Conservation (phyloP, 1,139 yeast genomes). For the Pichia sp. region DNA sequence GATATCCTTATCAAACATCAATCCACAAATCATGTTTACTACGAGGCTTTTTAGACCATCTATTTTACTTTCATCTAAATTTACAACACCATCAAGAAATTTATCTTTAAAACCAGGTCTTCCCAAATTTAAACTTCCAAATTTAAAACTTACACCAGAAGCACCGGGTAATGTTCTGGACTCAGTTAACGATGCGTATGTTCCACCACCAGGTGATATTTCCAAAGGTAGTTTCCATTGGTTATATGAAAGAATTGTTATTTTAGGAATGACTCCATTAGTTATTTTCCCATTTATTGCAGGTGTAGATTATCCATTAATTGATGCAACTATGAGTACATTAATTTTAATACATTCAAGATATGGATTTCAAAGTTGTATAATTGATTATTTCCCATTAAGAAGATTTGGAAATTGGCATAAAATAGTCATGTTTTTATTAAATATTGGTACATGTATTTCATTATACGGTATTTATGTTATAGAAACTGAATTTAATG, state of each 20-base stretch:
- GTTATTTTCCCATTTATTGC: slow-evolving; percentile 57
- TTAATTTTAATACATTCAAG: slow-evolving; percentile 56
- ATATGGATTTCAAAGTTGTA: slow-evolving; percentile 72
- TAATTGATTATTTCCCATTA: slow-evolving; percentile 68
- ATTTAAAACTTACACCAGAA: slow-evolving; percentile 15
- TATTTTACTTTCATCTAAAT: not conserved
- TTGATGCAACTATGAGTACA: slow-evolving; percentile 54
- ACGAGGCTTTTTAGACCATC: slow-evolving; percentile 10
- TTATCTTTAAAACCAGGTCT: slow-evolving; percentile 16
- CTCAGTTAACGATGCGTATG: slow-evolving; percentile 68
- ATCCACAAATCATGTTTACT: slow-evolving; percentile 1
- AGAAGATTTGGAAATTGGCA: slow-evolving; percentile 69
- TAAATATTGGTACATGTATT: slow-evolving; percentile 56
- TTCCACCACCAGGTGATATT: slow-evolving; percentile 49
- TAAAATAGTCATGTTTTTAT: slow-evolving; percentile 52
- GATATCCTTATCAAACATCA: too few relatives aligned
- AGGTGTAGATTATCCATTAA: slow-evolving; percentile 43
- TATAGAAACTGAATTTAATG: slow-evolving; percentile 52
- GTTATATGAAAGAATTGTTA: slow-evolving; percentile 57
- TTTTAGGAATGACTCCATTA: slow-evolving; percentile 58
- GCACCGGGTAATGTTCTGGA: slow-evolving; percentile 66
- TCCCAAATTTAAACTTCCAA: slow-evolving; percentile 17
- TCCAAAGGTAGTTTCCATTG: slow-evolving; percentile 67
- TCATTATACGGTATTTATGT: slow-evolving; percentile 64
- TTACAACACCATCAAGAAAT: slow-evolving; percentile 2